These are phyloP conservation scores for Corymbia calophylla DNA, from an alignment of 441 rosid genomes.

Conservation along the genomic window DNA sequence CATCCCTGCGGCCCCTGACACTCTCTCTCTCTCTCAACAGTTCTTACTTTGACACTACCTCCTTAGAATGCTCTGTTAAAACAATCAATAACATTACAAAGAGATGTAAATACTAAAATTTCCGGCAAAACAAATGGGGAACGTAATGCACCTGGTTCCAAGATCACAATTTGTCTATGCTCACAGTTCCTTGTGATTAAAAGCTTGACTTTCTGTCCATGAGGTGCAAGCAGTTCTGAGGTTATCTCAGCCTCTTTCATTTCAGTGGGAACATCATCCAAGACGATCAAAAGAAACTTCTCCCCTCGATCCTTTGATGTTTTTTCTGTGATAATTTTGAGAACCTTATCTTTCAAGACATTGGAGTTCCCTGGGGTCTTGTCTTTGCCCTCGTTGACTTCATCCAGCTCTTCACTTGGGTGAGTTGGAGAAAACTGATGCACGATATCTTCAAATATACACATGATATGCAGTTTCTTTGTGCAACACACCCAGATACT, in stretches of 20 bases:
- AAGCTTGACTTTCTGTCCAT: not conserved
- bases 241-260: not conserved
- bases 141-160: not conserved
- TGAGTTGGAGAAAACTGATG: not conserved
- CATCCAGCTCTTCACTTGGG: not conserved
- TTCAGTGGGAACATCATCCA: not conserved
- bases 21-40: too few species aligned
- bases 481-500: not conserved
- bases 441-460: not conserved
- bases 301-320: not conserved
- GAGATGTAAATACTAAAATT: not conserved
- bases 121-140: not conserved
- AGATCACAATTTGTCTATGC: not conserved
- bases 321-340: not conserved
- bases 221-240: not conserved
- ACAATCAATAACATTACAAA: too few species aligned
- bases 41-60: too few species aligned
- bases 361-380: not conserved
- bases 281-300: not conserved
- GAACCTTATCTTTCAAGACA: not conserved
- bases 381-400: not conserved
- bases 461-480: not conserved
- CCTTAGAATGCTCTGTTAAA: too few species aligned
- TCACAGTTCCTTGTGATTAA: not conserved
- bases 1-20: too few species aligned